A percentile compares a stretch with the other conserved stretches of the same genome.
Evolutionary conservation across 2,329 filamentous ascomycete genomes (phyloP).

Genomic region (Beauveria sp.): DNA sequence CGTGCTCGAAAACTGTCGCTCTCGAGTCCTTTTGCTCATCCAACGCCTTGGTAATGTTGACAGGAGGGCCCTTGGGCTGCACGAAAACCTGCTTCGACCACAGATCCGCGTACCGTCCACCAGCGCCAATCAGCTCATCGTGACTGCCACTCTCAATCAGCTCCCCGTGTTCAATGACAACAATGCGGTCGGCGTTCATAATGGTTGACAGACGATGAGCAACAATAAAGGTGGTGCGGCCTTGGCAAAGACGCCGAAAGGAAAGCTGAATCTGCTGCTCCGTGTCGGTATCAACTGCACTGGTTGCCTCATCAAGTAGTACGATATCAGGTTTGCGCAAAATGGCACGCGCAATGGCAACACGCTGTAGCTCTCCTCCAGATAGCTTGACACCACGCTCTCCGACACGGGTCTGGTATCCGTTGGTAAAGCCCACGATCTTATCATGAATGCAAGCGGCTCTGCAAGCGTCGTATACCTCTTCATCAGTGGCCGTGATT

Average conservation of each 20-base stretch:
- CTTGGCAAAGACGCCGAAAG: conserved; percentile 48
- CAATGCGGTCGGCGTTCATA: conserved; percentile 59
- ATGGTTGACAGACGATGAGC: conserved; percentile 65
- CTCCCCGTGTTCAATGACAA: conserved; percentile 55
- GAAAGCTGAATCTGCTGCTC: conserved; percentile 61
- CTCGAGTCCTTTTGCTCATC: conserved; percentile 7
- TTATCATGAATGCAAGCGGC: conserved; percentile 53
- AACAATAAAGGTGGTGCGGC: conserved; percentile 59
- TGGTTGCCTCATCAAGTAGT: conserved; percentile 72
- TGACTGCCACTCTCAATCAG: conserved; percentile 59
- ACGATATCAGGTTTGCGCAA: conserved; percentile 69
- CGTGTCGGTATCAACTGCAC: conserved; percentile 64
- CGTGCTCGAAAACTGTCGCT: not conserved
- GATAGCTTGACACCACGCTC: conserved; percentile 45
- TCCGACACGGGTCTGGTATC: conserved; percentile 12
- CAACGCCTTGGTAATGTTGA: conserved; percentile 3
- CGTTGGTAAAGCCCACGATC: conserved; percentile 40
- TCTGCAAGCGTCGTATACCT: conserved; percentile 46
- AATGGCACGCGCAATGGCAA: conserved; percentile 64
- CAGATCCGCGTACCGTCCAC: conserved; percentile 55
- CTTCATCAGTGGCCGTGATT: conserved; percentile 45
- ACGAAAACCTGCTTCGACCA: conserved; percentile 56
- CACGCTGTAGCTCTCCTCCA: conserved; percentile 58
- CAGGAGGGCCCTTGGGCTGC: not conserved
- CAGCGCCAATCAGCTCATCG: conserved; percentile 46